Evolutionary conservation across 139 green algal species (phyloP), one percentile per base, ranked within the genome.

Genomic region (Nannochloris sp.): DNA sequence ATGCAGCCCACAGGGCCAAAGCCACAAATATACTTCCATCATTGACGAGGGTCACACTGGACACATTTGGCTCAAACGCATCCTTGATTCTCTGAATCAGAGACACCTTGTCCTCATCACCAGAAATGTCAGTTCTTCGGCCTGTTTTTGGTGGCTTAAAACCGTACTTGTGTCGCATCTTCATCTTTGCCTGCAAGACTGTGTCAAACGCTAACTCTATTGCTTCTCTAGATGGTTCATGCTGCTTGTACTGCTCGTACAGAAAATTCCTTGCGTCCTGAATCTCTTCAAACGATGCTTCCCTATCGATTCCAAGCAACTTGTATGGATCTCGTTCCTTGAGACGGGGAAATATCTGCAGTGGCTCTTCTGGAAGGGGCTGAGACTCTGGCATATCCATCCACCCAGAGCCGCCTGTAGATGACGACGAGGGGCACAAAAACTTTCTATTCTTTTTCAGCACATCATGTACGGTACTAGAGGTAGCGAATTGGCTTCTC

Each of bases 201-300:
- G 37, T 68, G 50, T 95, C 88, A 67, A 87, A 90, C 0, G 88
- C 88, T 16, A 89, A 69, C 75, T 95, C 88, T 13, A 95, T 91
- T 8, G 84, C 65, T 56, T 95, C 88, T 30, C 79, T 61, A 65
- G 78, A 89, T 2, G 70, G 74, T 66, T 89, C 85, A 61, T 95
- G 85, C 57, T 67, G 76, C 31, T 68, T 74, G 76, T 93, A 94
- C 64, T 84, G 68, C 86, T 88, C 85, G 30, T 78, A 82, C 14
- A 94, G 60, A 49, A 78, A 94, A 67, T 91, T 89, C 4, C 80
- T 63, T 3, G 87, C 87, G 13, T 91, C 83, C 61, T 88, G 79
- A 2, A 95, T 76, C 63, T 95, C 87, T 58, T 95, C 87, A 67
- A 86, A 91, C 0, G 71, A 84, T 1, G 85, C 87, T 4, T 89